Base-by-base conservation (phyloP, 2,329 filamentous ascomycete genomes). In the Apiospora sp. region DNA sequence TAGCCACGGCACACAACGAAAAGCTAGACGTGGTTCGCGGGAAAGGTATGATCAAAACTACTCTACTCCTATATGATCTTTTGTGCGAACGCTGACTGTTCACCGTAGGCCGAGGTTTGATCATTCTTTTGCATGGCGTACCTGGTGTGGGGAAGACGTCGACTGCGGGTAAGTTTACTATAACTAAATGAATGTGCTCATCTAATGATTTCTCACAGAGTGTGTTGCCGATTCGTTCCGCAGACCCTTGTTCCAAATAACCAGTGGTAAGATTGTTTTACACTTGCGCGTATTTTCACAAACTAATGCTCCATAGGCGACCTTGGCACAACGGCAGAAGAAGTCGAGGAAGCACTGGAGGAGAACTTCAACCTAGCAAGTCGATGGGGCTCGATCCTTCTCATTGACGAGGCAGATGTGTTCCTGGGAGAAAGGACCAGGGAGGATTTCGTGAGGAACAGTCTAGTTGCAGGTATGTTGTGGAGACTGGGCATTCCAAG, bases 331-430 rank as follows among this genome's bases (percentile, higher is more conserved):
- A 34, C 34, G 24, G 24, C 72, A 8, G 24, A 49, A 13, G 67
- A 68, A 1, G 67, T 68, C 41, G 67, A 68, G 24, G 24, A 44
- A 27, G 43, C 37, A 10, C 14, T 68, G 19, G 67, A 46, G 4
- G n/a, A 27, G 41, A 43, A 68, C 41, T 68, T 68, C 37, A 44
- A n/a, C 5, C 24, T 68, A 30, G 67, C 67, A 13, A 43, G 24
- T 27, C 71, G 76, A 24, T 68, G 67, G 67, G 14, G 16, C 8
- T 68, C 19, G 4, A 46, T 68, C n/a, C 67, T 68, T 68, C 41
- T 68, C 7, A 43, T 68, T 27, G 67, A 68, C n/a, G 67, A 68
- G n/a, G 67, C 67, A 1, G 67, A 68, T 16, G 41, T 68, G 3
- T 68, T 68, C 67, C 24, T 68, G 19, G 43, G 34, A 8, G 43